Evolutionary conservation across 768 basidiomycete species (phyloP).

Genomic region (Suillus clintonianus): DNA sequence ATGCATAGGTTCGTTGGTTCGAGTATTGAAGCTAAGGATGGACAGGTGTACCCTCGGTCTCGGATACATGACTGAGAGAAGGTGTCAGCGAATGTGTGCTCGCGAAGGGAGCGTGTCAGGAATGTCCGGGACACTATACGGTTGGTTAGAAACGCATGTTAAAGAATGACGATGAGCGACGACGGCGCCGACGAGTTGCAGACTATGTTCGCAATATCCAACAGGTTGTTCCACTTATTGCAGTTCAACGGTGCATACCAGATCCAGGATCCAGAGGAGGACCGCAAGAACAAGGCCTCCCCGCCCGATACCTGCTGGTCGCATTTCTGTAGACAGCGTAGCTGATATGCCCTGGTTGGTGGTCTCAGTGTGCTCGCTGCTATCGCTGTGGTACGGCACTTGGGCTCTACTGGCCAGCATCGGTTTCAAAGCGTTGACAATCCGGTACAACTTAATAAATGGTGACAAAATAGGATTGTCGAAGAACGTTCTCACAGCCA

Average conservation of each 20-base stretch:
- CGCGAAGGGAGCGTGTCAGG: too few relatives aligned
- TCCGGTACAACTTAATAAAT: conserved; percentile 40
- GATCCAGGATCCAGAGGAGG: conserved; percentile 37
- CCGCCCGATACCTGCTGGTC: conserved; percentile 45
- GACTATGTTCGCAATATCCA: too few relatives aligned
- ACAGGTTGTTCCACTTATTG: too few relatives aligned
- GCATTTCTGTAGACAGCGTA: conserved; percentile 35
- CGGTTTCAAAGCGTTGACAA: conserved; percentile 25
- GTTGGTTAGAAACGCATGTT: too few relatives aligned
- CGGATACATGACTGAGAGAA: too few relatives aligned
- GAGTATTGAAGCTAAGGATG: too few relatives aligned
- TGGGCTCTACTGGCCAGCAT: conserved; percentile 35
- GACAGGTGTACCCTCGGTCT: too few relatives aligned
- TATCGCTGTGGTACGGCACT: conserved; percentile 32
- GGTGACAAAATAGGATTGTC: conserved; percentile 39
- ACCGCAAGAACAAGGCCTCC: conserved; percentile 41
- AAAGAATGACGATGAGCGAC: too few relatives aligned
- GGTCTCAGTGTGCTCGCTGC: conserved; percentile 29
- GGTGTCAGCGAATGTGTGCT: too few relatives aligned
- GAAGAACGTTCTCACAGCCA: conserved; percentile 40
- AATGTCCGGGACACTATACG: too few relatives aligned
- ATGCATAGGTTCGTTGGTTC: too few relatives aligned
- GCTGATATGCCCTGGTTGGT: conserved; percentile 35
- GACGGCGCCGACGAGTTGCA: too few relatives aligned
- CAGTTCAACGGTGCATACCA: conserved; percentile 43